These are phyloP conservation scores for Baeospora myosura DNA, from an alignment of 1,284 basidiomycete genomes.

Conservation along the genomic window DNA sequence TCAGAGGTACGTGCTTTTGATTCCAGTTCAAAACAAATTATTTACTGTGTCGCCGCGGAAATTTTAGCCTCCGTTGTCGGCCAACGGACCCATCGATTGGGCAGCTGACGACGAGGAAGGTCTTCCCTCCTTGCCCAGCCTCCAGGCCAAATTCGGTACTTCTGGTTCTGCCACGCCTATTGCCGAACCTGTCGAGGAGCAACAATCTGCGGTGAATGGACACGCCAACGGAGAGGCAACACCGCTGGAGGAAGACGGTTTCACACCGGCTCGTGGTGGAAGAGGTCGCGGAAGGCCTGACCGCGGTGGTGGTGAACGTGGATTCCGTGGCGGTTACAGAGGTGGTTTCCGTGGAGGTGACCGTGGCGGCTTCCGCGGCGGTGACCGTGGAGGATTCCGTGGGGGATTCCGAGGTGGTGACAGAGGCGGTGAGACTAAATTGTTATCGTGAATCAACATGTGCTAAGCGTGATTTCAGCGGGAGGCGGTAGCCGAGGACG, in stretches of 20 bases:
- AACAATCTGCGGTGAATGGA: slow-evolving; percentile 18
- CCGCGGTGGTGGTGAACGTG: slow-evolving; percentile 28
- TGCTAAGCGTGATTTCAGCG: no score
- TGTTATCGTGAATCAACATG: no score
- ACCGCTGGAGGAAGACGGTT: slow-evolving; percentile 53
- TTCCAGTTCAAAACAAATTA: no score
- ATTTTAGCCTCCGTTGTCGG: background rate
- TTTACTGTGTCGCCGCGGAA: no score
- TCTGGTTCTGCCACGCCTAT: slow-evolving; percentile 51
- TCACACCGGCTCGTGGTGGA: slow-evolving; percentile 40
- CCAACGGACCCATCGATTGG: slow-evolving; percentile 41
- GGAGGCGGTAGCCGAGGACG: slow-evolving; percentile 17
- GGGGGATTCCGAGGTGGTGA: slow-evolving; percentile 28
- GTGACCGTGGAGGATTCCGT: slow-evolving; percentile 33
- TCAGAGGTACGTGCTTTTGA: no score
- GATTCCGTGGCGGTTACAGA: slow-evolving; percentile 11
- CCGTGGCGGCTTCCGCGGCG: slow-evolving; percentile 29
- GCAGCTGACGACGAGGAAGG: slow-evolving; percentile 51
- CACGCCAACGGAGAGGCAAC: slow-evolving; percentile 20
- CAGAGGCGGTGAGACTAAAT: slow-evolving; percentile 34
- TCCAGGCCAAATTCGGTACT: slow-evolving; percentile 45
- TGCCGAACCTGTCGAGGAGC: slow-evolving; percentile 21
- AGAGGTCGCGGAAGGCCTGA: slow-evolving; percentile 30
- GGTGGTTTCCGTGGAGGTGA: slow-evolving; percentile 18
- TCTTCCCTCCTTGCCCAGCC: slow-evolving; percentile 48